Conservation (phyloP, 202 grass and related monocot genomes). For the Eragrostis tef region DNA sequence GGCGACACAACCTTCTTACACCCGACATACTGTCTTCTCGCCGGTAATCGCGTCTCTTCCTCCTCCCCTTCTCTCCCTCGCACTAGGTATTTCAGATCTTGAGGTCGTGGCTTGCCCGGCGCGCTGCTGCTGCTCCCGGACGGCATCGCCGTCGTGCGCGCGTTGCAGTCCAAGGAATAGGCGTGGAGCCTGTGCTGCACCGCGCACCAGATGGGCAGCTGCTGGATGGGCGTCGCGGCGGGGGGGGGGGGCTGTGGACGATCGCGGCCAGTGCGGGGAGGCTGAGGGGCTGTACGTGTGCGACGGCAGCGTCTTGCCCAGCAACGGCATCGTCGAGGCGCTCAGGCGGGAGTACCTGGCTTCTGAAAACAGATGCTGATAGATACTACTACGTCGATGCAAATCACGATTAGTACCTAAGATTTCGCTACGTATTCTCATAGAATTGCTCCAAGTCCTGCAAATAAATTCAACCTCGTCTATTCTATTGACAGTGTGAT, state of each 20-base stretch:
- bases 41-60: too few relatives aligned
- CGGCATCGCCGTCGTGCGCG: constrained; percentile 45
- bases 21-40: too few relatives aligned
- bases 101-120: too few relatives aligned
- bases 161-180: constrained; percentile 57
- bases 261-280: constrained; percentile 84
- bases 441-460: neutral
- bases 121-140: neutral
- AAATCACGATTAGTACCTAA: neutral
- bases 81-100: too few relatives aligned
- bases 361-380: neutral
- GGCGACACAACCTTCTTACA: too few relatives aligned
- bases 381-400: neutral
- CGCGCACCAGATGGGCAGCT: constrained; percentile 91
- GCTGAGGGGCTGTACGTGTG: constrained; percentile 51
- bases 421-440: neutral
- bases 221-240: constrained; percentile 74
- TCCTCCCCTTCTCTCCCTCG: too few relatives aligned
- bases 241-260: constrained; percentile 68
- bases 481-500: neutral
- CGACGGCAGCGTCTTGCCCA: constrained; percentile 75
- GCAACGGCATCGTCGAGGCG: constrained; percentile 53
- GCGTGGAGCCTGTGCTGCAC: constrained; percentile 60
- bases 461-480: neutral
- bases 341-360: constrained; percentile 10